phyloP scores from a whole-genome alignment of 2,329 filamentous ascomycete genomes.

The Aspergillus sp. region DNA sequence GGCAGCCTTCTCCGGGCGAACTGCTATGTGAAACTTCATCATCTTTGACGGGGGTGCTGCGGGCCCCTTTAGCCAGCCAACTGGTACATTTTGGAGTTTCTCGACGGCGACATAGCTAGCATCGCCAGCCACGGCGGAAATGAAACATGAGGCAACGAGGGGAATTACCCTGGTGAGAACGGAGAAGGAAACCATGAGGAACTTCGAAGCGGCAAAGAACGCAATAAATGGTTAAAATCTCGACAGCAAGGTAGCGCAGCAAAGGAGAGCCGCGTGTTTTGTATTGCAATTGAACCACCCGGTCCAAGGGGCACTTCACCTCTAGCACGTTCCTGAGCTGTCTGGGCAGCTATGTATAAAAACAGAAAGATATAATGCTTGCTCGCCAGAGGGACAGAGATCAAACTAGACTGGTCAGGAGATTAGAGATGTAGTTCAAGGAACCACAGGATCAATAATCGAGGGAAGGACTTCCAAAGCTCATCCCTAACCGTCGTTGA shows the following conservation, averaged over 20 bases:
- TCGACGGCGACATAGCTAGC: conserved; percentile 27
- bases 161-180: conserved; percentile 8
- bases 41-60: conserved; percentile 35
- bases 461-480: neutral
- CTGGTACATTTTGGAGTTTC: conserved; percentile 28
- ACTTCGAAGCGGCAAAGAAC: too few species aligned
- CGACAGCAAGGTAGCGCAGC: neutral
- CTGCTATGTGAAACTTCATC: conserved; percentile 51
- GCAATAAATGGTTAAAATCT: neutral
- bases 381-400: neutral
- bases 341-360: neutral
- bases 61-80: conserved; percentile 33
- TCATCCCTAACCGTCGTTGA: neutral
- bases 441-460: neutral
- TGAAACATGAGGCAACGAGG: conserved; percentile 14
- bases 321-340: neutral
- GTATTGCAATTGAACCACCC: neutral
- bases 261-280: neutral
- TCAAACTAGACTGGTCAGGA: neutral
- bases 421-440: neutral
- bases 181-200: conserved; percentile 10
- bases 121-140: neutral
- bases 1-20: conserved; percentile 49
- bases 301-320: neutral
- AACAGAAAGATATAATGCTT: neutral